Evolutionary conservation across 2,329 filamentous ascomycete species (phyloP).

Genomic region (Aureobasidium sp.): DNA sequence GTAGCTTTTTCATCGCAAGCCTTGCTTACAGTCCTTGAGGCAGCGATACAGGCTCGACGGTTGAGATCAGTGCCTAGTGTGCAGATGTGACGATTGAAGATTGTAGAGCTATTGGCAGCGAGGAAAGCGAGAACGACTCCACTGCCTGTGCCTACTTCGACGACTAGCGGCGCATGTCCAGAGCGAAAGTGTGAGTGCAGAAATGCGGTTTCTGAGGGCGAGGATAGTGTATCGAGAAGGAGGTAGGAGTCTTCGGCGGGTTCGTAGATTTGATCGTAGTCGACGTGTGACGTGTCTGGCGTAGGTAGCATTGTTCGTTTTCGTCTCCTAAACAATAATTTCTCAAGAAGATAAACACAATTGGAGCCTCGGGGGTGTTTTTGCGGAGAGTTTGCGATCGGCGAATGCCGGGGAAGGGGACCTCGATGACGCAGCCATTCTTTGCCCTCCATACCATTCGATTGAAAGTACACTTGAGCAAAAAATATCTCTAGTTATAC

Average conservation of each 20-base stretch:
- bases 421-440: conserved; percentile 16
- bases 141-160: conserved; percentile 92
- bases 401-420: background rate
- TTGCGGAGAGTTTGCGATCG: conserved; percentile 15
- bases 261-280: conserved; percentile 91
- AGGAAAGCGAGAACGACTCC: conserved; percentile 94
- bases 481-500: too few relatives aligned
- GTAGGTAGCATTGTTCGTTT: conserved; percentile 82
- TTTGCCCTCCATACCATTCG: background rate
- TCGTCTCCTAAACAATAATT: background rate
- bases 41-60: conserved; percentile 81
- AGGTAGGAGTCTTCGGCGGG: conserved; percentile 97
- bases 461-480: too few relatives aligned
- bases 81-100: conserved; percentile 79
- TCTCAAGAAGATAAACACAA: background rate
- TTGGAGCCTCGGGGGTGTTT: background rate
- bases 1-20: background rate
- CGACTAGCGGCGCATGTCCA: conserved; percentile 60
- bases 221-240: conserved; percentile 90
- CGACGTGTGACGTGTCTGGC: conserved; percentile 91
- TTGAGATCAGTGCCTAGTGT: conserved; percentile 89
- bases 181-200: conserved; percentile 68
- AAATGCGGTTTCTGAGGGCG: conserved; percentile 71
- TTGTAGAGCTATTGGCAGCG: conserved; percentile 73
- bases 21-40: conserved; percentile 67